Evolutionary conservation across 2,329 filamentous ascomycete genomes (phyloP).

Genomic region (Aspergillus fumigatiaffinis): DNA sequence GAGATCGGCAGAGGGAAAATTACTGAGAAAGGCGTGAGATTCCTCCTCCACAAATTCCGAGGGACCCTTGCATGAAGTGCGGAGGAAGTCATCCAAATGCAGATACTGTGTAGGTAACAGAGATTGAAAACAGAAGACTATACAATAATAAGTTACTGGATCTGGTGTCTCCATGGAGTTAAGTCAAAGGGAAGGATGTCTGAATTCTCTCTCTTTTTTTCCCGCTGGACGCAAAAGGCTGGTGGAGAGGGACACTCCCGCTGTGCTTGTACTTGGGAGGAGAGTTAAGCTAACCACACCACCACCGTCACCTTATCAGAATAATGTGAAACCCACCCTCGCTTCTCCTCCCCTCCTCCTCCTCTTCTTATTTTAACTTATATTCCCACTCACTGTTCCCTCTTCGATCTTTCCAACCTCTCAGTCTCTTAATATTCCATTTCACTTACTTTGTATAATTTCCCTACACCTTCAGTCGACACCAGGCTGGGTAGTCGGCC

Average conservation of each 20-base stretch:
- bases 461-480: background rate
- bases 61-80: background rate
- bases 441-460: background rate
- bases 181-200: background rate
- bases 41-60: background rate
- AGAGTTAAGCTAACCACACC: background rate
- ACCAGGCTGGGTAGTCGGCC: background rate
- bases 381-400: slow-evolving; percentile 5
- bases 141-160: too few relatives aligned
- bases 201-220: background rate
- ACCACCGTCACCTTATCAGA: too few relatives aligned
- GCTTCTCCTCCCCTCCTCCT: slow-evolving; percentile 11
- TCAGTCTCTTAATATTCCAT: slow-evolving; percentile 4
- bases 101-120: background rate
- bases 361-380: slow-evolving; percentile 11
- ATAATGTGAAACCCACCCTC: background rate
- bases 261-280: background rate
- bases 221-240: background rate
- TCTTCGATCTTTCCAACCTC: slow-evolving; percentile 9
- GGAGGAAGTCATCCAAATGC: background rate
- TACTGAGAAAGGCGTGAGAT: background rate
- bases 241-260: slow-evolving; percentile 5
- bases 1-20: background rate
- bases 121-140: background rate
- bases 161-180: too few relatives aligned